Conservation (phyloP, 2,329 filamentous ascomycete species). For the Nakataea oryzae region DNA sequence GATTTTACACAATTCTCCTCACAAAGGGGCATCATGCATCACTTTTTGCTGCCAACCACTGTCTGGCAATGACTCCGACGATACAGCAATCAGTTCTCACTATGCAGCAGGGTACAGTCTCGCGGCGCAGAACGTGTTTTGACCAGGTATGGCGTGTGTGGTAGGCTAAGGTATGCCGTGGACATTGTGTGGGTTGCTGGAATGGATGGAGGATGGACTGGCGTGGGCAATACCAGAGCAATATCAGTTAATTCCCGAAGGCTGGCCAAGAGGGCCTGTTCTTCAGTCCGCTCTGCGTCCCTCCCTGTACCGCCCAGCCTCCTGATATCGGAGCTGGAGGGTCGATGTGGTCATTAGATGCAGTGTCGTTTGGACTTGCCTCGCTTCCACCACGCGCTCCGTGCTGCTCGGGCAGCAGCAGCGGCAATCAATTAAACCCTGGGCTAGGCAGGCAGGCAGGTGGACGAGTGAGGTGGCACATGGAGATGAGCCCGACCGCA, state of each 20-base stretch:
- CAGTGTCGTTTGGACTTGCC: not conserved
- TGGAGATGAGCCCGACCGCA: not conserved
- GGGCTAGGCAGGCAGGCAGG: not conserved
- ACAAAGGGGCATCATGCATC: not conserved
- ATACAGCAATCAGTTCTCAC: not conserved
- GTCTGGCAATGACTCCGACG: not conserved
- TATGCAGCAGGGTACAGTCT: not conserved
- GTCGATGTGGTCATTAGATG: not conserved
- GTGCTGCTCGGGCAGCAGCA: not conserved
- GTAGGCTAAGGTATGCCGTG: not conserved
- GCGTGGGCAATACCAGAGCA: not conserved
- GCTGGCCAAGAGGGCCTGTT: not conserved
- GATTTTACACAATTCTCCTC: not conserved
- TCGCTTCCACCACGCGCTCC: not conserved
- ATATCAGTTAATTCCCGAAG: not conserved
- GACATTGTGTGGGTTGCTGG: not conserved
- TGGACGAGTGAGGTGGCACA: slow-evolving; percentile 1
- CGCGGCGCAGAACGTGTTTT: not conserved
- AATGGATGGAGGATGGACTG: not conserved
- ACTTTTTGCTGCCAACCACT: not conserved
- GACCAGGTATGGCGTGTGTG: not conserved
- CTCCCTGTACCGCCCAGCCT: not conserved
- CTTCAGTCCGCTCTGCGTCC: not conserved
- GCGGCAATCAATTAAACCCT: not conserved
- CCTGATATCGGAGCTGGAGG: not conserved